Percentiles rank a stretch among this genome's conserved stretches.
Evolutionary conservation across 306 rosid genomes (phyloP).

Genomic region (Aeschynomene evenia): DNA sequence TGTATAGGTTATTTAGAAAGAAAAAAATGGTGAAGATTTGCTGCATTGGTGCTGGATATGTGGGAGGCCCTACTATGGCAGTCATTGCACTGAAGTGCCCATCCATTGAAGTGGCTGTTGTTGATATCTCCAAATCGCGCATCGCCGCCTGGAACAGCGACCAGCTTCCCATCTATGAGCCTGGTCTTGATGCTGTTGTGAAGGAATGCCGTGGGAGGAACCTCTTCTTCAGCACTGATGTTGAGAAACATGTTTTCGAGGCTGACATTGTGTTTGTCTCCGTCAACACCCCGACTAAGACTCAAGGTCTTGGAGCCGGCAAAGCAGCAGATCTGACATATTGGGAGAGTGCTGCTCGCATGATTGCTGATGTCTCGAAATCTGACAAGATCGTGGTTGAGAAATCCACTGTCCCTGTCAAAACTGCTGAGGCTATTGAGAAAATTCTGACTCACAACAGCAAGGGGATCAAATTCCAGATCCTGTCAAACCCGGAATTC

Average conservation of each 20-base stretch:
- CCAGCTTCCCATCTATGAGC: conserved; percentile 93
- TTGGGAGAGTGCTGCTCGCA: conserved; percentile 99
- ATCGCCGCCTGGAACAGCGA: conserved; percentile 96
- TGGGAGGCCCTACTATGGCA: conserved; percentile 99
- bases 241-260: conserved; percentile 78
- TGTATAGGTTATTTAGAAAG: conserved; percentile 45
- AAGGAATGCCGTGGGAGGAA: conserved; percentile 94
- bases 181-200: conserved; percentile 90
- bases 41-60: conserved; percentile 99
- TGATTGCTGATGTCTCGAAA: conserved; percentile 96
- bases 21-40: conserved; percentile 98
- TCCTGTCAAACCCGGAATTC: conserved; percentile 94
- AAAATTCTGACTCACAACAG: conserved; percentile 94
- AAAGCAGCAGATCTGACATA: conserved; percentile 98
- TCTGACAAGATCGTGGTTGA: conserved; percentile 95
- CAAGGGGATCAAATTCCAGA: conserved; percentile 91
- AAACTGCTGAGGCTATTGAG: conserved; percentile 97
- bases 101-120: conserved; percentile 79
- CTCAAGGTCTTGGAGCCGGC: conserved; percentile 96
- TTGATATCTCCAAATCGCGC: conserved; percentile 76
- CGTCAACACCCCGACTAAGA: conserved; percentile 97
- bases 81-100: conserved; percentile 97
- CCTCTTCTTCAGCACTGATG: conserved; percentile 98
- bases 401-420: conserved; percentile 98
- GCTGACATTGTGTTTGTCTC: conserved; percentile 98